Evolutionary conservation across 2,329 filamentous ascomycete genomes (phyloP), one percentile per base, ranked within the genome.

Genomic region (Camptophora hylomeconis): DNA sequence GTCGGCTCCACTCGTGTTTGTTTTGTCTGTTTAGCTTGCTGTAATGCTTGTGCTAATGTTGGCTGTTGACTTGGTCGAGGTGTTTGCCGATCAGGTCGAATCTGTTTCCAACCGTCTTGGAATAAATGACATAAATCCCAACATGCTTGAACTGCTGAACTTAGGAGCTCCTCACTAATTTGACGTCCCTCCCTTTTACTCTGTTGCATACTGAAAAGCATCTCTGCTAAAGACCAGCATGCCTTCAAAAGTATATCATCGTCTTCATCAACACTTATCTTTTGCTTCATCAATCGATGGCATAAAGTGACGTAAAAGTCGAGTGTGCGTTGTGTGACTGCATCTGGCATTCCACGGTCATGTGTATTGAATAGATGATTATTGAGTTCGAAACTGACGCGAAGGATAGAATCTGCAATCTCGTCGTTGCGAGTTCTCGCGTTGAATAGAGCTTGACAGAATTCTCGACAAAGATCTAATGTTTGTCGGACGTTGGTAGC

Each of bases 81-180:
- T 2, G 86, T 93, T 24, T 79, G 80, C 31, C 84, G 67, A 37
- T 93, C 84, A 4, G 86, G 83, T 30, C 83, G 72, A 25, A 89
- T 73, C 45, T 89, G 80, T 3, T 81, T 83, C 83, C 86, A 93
- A 11, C 83, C 83, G 57, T 89, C 80, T 26, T 83, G 71, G 61
- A 94, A 93, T 30, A 94, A 73, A 55, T 94, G 83, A 50, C 83
- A 92, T 5, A 94, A 67, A 42, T 93, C 84, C 83, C 83, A 94
- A 51, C 86, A 94, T 9, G 86, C 82, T 48, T 93, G 84, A 0
- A 93, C 80, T 1, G 86, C 83, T 1, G 82, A 89, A 4, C 80
- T 77, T 1, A 94, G 65, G 0, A 93, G 64, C 46, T 93, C 86
- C 47, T 87, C 82, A 40, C 92, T 82, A 1, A 79, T 65, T 0